phyloP scores from a whole-genome alignment of 2,329 filamentous ascomycete species.

The Neofusicoccum laricinum region DNA sequence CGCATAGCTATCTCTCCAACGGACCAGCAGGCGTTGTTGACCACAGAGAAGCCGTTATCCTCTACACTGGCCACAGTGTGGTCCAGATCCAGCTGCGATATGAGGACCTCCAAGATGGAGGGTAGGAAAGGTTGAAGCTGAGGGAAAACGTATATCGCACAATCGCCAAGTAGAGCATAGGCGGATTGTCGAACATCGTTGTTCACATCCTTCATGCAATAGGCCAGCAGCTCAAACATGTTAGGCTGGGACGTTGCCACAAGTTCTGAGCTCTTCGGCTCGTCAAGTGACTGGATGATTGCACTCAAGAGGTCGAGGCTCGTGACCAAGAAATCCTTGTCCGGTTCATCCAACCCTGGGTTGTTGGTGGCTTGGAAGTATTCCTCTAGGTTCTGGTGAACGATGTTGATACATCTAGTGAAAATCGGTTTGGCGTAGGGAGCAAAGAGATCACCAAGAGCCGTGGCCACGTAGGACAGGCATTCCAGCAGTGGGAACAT shows the following conservation, averaged over 20 bases:
- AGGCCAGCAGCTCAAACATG: conserved; percentile 85
- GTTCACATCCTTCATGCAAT: conserved; percentile 87
- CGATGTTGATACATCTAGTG: conserved; percentile 81
- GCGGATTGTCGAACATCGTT: conserved; percentile 96
- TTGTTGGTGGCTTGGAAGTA: conserved; percentile 68
- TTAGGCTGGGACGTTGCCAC: conserved; percentile 72
- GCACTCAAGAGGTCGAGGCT: conserved; percentile 90
- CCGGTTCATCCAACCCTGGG: conserved; percentile 69
- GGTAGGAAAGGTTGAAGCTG: conserved; percentile 73
- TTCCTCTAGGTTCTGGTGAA: conserved; percentile 86
- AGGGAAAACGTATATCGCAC: conserved; percentile 85
- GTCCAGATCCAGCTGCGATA: conserved; percentile 77
- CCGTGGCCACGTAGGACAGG: conserved; percentile 87
- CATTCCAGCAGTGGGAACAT: conserved; percentile 96
- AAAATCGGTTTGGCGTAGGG: conserved; percentile 88
- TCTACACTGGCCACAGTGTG: conserved; percentile 72
- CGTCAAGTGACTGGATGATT: conserved; percentile 84
- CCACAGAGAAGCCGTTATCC: conserved; percentile 82
- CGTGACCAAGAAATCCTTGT: conserved; percentile 96
- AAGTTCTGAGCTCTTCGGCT: conserved; percentile 70
- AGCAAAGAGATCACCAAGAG: conserved; percentile 76
- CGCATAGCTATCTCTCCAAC: conserved; percentile 87
- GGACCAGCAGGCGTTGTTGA: conserved; percentile 99
- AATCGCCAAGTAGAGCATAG: conserved; percentile 91
- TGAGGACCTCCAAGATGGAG: conserved; percentile 73